A percentile compares a stretch with the other conserved stretches of the same genome.
phyloP scores from a whole-genome alignment of 1,284 basidiomycete genomes.

The Sphaerobolus stellatus region DNA sequence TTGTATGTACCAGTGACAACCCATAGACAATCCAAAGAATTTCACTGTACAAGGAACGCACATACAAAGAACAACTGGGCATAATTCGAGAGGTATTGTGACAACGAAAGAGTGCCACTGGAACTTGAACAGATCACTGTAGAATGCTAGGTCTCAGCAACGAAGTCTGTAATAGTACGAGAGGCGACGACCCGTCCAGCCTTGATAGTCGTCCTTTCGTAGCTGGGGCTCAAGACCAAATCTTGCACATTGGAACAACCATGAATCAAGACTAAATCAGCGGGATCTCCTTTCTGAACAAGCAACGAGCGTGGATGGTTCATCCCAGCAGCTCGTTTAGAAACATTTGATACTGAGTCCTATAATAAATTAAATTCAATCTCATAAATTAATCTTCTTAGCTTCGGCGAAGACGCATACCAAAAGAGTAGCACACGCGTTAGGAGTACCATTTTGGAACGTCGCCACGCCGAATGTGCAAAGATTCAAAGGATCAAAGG shows the following conservation, averaged over 20 bases:
- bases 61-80: no score
- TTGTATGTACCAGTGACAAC: no score
- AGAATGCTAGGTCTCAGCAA: no score
- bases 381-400: not conserved
- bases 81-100: no score
- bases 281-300: slow-evolving; percentile 41
- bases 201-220: slow-evolving; percentile 37
- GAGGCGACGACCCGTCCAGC: slow-evolving; percentile 25
- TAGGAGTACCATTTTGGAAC: slow-evolving; percentile 54
- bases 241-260: slow-evolving; percentile 44
- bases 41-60: no score
- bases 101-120: no score
- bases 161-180: slow-evolving; percentile 15
- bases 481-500: slow-evolving; percentile 56
- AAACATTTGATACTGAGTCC: slow-evolving; percentile 46
- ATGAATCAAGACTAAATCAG: slow-evolving; percentile 63
- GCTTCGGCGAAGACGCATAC: slow-evolving; percentile 35
- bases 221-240: slow-evolving; percentile 50
- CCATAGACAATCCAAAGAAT: no score
- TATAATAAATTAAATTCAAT: slow-evolving; percentile 20
- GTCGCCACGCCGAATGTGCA: slow-evolving; percentile 58
- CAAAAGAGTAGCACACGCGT: slow-evolving; percentile 46
- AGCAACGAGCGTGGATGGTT: slow-evolving; percentile 31
- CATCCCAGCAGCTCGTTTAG: slow-evolving; percentile 48
- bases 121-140: no score